Evolutionary conservation across 345 rosid genomes (phyloP), one percentile per base, ranked within the genome.

Genomic region (Eucalyptus melliodora): DNA sequence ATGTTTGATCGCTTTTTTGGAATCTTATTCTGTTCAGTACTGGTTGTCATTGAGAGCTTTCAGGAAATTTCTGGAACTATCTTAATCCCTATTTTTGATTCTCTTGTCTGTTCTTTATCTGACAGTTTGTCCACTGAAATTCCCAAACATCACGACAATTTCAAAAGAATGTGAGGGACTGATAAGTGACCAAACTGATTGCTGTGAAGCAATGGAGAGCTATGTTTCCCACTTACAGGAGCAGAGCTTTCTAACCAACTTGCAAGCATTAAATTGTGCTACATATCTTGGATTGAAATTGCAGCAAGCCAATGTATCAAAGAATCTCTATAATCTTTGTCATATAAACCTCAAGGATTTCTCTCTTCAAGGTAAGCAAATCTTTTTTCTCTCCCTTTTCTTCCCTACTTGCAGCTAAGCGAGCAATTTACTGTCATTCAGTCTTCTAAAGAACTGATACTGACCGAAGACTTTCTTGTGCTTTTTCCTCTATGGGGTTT

Each of bases 181-280:
- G 42, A 77, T 91, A 87, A 92, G 89, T 51, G 92, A 94, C 87
- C 82, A 87, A 47, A 90, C 92, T 49, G 92, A 86, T 85, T 95
- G 96, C 90, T 95, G 96, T 44, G 86, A 72, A 51, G 94, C 95
- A 56, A 87, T 94, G 95, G 93, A 90, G 51, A 91, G 91, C 88
- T 95, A 95, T 55, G 90, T 94, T 50, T 92, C 96, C 53, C 94
- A 90, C 89, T 92, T 95, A 90, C 96, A 95, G 86, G 92, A 93
- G 90, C 96, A 95, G 91, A 93, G 95, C 90, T 92, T 95, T 80
- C 88, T 95, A 50, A 95, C 96, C 40, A 95, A 95, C 90, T 92
- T 95, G 92, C 96, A 95, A 77, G 96, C 95, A n/a, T 80, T 94
- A 90, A 91, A 95, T 90, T 95, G 96, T 90, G 95, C 96, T 86